Evolutionary conservation across 1,139 yeast species (phyloP).

Genomic region (Candida sojae): DNA sequence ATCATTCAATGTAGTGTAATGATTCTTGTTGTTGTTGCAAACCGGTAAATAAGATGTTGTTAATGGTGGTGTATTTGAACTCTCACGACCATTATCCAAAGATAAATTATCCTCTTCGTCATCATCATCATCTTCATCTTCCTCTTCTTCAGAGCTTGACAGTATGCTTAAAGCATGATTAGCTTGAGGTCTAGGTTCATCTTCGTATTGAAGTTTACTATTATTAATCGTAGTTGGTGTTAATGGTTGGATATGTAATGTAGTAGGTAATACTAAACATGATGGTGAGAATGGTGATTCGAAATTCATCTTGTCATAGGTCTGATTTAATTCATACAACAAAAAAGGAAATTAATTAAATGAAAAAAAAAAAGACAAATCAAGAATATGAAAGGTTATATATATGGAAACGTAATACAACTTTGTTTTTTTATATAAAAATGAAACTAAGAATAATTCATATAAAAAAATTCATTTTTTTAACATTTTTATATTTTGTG

Average conservation of each 20-base stretch:
- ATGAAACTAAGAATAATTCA: no score
- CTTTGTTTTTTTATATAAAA: no score
- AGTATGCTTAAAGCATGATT: constrained; percentile 5
- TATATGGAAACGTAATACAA: no score
- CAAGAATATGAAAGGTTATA: no score
- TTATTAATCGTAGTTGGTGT: constrained; percentile 4
- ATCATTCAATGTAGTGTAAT: constrained; percentile 9
- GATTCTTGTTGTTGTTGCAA: not conserved
- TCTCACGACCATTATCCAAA: constrained; percentile 2
- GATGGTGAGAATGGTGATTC: constrained; percentile 1
- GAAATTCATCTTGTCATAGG: constrained; percentile 6
- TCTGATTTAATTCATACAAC: not conserved
- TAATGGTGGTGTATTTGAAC: constrained; percentile 11
- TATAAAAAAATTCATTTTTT: no score
- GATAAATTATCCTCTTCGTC: constrained; percentile 7
- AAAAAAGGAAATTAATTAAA: not conserved
- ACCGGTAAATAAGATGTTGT: constrained; percentile 11
- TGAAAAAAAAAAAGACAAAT: not conserved
- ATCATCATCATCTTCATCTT: constrained; percentile 5
- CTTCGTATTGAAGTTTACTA: not conserved
- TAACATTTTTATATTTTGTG: no score
- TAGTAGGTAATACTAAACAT: constrained; percentile 2
- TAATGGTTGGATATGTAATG: constrained; percentile 11
- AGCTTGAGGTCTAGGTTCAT: constrained; percentile 1
- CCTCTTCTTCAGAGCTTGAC: constrained; percentile 7